Conservation (phyloP, 1,139 yeast species). For the Geotrichum histeridarum region DNA sequence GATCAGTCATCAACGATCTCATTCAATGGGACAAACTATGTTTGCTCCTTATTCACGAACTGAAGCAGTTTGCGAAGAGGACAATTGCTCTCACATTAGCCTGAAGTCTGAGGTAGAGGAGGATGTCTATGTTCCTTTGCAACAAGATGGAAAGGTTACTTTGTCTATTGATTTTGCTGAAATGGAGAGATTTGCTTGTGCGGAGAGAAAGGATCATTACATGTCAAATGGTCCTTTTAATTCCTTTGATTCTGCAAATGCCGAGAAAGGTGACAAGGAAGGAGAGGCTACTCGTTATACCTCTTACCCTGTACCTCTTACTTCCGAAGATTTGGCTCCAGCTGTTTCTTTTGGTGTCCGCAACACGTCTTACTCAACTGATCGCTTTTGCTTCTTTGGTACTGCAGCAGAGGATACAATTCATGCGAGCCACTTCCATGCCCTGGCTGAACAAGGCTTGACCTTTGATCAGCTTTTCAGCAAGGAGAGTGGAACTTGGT, state of each 20-base stretch:
- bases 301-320: too few relatives aligned
- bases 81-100: constrained; percentile 30
- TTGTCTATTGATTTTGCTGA: constrained; percentile 39
- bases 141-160: constrained; percentile 48
- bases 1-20: constrained; percentile 6
- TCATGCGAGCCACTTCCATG: constrained; percentile 81
- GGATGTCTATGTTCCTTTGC: constrained; percentile 96
- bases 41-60: background rate
- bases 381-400: constrained; percentile 77
- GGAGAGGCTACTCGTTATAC: too few relatives aligned
- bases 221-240: too few relatives aligned
- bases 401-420: constrained; percentile 80
- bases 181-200: constrained; percentile 37
- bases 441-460: constrained; percentile 55
- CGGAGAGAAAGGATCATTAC: constrained; percentile 8
- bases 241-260: too few relatives aligned
- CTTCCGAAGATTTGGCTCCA: background rate
- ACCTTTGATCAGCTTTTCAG: constrained; percentile 46
- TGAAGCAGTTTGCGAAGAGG: constrained; percentile 22
- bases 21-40: constrained; percentile 12
- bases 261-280: too few relatives aligned
- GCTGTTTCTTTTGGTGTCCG: constrained; percentile 35
- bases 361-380: constrained; percentile 30
- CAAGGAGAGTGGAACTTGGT: constrained; percentile 52
- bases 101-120: constrained; percentile 71